Conservation (phyloP, 306 rosid species). For the Dalbergia cultrata region DNA sequence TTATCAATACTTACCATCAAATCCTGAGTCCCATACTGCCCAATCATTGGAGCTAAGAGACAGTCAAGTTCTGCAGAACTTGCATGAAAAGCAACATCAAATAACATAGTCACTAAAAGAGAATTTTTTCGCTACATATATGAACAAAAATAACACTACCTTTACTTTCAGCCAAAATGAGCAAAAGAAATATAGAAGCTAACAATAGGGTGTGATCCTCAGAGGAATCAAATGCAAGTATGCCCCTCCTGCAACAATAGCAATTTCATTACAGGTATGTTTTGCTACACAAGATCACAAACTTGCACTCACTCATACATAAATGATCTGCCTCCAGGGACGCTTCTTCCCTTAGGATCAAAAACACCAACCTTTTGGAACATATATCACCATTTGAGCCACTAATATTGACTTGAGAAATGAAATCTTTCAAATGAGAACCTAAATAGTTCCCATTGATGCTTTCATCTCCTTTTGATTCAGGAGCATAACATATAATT, state of each 20-base stretch:
- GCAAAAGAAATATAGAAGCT: conserved; percentile 68
- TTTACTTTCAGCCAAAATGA: conserved; percentile 69
- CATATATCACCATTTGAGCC: conserved; percentile 41
- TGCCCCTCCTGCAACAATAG: conserved; percentile 67
- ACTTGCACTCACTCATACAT: conserved; percentile 21
- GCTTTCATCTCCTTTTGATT: conserved; percentile 57
- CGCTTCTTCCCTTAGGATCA: conserved; percentile 8
- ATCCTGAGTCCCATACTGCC: conserved; percentile 50
- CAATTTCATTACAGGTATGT: conserved; percentile 25
- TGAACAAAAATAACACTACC: conserved; percentile 55
- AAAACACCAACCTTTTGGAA: conserved; percentile 60
- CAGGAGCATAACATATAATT: conserved; percentile 40
- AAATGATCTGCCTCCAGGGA: conserved; percentile 31
- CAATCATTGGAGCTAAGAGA: conserved; percentile 52
- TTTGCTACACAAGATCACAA: conserved; percentile 12
- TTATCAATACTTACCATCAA: conserved; percentile 48
- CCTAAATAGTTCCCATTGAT: conserved; percentile 34
- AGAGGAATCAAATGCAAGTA: conserved; percentile 60
- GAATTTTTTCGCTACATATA: conserved; percentile 13
- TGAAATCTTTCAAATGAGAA: conserved; percentile 47
- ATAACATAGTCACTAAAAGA: conserved; percentile 32
- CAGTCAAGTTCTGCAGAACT: conserved; percentile 76
- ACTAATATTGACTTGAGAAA: conserved; percentile 39
- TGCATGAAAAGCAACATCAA: conserved; percentile 42
- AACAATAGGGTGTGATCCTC: conserved; percentile 63